These are phyloP conservation scores for Fraxinus pennsylvanica DNA, from an alignment of 257 asterid species.

Conservation along the genomic window DNA sequence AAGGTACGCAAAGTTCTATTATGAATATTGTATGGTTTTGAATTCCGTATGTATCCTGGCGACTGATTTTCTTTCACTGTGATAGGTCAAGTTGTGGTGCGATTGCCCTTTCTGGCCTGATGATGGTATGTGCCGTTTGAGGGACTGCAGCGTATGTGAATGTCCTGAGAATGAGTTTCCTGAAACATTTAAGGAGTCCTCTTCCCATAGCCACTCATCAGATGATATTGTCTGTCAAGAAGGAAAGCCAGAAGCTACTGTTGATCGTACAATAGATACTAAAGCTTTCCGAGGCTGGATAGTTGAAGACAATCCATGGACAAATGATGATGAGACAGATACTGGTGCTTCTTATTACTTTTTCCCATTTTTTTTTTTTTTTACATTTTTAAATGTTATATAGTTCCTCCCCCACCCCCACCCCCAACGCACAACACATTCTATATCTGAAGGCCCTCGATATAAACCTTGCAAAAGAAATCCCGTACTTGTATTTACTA, in stretches of 20 bases:
- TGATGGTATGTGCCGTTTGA: constrained; percentile 58
- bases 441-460: not conserved
- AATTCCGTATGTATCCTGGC: not conserved
- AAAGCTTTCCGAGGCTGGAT: constrained; percentile 64
- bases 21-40: not conserved
- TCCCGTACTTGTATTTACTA: constrained; percentile 1
- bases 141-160: constrained; percentile 70
- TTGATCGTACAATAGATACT: constrained; percentile 64
- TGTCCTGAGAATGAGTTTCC: constrained; percentile 74
- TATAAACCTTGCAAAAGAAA: not conserved
- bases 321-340: constrained; percentile 66
- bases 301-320: constrained; percentile 70
- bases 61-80: constrained; percentile 15
- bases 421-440: not conserved
- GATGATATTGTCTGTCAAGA: constrained; percentile 54
- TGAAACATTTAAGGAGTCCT: constrained; percentile 42
- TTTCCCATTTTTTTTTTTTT: not conserved
- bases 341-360: constrained; percentile 42
- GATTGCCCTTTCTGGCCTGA: constrained; percentile 81
- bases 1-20: constrained; percentile 38
- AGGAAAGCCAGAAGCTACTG: constrained; percentile 59
- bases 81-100: constrained; percentile 68
- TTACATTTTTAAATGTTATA: not conserved
- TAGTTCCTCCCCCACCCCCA: constrained; percentile 4
- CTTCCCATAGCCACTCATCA: constrained; percentile 31